These are phyloP conservation scores for Hypocrella siamensis DNA, from an alignment of 2,329 filamentous ascomycete genomes.

Conservation along the genomic window DNA sequence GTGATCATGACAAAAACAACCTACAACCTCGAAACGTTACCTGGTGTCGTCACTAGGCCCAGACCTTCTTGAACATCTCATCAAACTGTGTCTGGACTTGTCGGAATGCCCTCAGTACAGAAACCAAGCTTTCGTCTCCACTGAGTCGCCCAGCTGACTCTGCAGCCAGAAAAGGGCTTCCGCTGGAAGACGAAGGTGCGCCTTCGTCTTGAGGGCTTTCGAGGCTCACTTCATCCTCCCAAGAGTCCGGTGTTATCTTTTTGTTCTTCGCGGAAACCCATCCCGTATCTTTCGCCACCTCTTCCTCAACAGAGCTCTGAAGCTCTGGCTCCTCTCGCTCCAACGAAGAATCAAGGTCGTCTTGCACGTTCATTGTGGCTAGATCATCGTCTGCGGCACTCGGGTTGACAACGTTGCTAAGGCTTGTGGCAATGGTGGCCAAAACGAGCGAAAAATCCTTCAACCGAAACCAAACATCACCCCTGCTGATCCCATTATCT, in stretches of 20 bases:
- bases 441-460: conserved; percentile 43
- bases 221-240: no score
- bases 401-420: conserved; percentile 35
- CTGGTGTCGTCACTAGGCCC: conserved; percentile 31
- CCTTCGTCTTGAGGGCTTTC: no score
- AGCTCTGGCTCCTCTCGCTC: no score
- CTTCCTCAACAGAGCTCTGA: conserved; percentile 6
- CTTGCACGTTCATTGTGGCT: conserved; percentile 27
- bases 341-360: conserved; percentile 26
- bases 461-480: conserved; percentile 54
- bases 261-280: not conserved
- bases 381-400: conserved; percentile 13
- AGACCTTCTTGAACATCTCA: conserved; percentile 45
- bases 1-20: no score
- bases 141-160: not conserved
- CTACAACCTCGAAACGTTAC: no score
- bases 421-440: conserved; percentile 54
- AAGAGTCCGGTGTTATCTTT: no score
- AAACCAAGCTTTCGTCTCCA: conserved; percentile 23
- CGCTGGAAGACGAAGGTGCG: no score
- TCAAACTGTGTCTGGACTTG: conserved; percentile 44
- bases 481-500: conserved; percentile 49
- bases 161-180: not conserved
- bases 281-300: not conserved
- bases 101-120: conserved; percentile 43